Evolutionary conservation across 352 stramenopile species (phyloP).

Genomic region (Phytopythium boreale): DNA sequence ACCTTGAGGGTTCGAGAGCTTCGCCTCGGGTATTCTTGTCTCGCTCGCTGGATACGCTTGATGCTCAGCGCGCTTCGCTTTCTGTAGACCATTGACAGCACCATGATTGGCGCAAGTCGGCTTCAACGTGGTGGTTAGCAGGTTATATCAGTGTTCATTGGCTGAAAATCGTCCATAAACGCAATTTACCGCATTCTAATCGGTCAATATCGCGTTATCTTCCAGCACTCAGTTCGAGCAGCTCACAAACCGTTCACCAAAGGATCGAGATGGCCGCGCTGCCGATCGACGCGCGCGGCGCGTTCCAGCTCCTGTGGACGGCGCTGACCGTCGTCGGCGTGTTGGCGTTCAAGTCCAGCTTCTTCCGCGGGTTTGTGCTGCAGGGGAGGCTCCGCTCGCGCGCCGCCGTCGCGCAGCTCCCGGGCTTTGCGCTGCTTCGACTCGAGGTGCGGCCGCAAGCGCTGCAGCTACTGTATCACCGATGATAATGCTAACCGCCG

Average conservation of each 20-base stretch:
- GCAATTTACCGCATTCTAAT: neutral
- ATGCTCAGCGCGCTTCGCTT: no score
- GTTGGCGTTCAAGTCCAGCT: slow-evolving; percentile 29
- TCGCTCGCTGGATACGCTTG: neutral
- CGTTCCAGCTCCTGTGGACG: slow-evolving; percentile 30
- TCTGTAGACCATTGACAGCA: neutral
- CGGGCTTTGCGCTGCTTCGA: slow-evolving; percentile 22
- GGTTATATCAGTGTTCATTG: neutral
- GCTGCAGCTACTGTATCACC: neutral
- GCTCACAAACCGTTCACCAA: neutral
- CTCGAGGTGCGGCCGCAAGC: slow-evolving; percentile 21
- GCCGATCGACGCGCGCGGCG: neutral
- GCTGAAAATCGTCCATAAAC: neutral
- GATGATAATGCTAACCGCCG: neutral
- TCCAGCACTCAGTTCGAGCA: neutral
- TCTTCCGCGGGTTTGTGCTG: slow-evolving; percentile 37
- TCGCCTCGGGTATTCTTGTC: neutral
- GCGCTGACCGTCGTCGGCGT: slow-evolving; percentile 20
- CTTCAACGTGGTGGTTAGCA: neutral
- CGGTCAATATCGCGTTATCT: neutral
- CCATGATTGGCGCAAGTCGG: no score
- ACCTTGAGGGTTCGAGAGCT: neutral
- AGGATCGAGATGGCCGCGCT: neutral
- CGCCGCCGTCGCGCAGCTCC: slow-evolving; percentile 21
- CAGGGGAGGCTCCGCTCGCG: slow-evolving; percentile 39